A percentile compares a stretch with the other conserved stretches of the same genome.
phyloP scores from a whole-genome alignment of 2,329 filamentous ascomycete genomes.

The Phialophora chinensis region DNA sequence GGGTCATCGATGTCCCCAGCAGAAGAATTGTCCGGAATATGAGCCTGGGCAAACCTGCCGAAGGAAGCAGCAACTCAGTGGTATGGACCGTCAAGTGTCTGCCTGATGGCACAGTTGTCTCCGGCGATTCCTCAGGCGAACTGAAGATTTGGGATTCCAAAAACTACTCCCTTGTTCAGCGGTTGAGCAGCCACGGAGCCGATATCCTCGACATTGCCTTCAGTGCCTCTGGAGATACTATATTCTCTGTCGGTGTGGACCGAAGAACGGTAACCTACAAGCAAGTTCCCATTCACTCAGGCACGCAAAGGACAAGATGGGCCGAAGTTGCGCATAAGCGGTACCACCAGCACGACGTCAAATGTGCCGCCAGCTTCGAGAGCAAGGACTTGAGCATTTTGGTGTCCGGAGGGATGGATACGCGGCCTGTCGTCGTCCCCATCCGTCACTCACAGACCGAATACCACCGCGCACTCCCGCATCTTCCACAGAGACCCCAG shows the following conservation, averaged over 20 bases:
- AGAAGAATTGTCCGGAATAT: conserved; percentile 79
- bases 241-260: conserved; percentile 92
- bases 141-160: conserved; percentile 92
- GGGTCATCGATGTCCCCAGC: conserved; percentile 83
- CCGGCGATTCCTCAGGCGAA: conserved; percentile 92
- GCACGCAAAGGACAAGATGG: conserved; percentile 69
- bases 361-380: conserved; percentile 90
- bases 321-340: conserved; percentile 81
- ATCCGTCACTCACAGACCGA: conserved; percentile 68
- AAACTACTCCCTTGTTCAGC: conserved; percentile 85
- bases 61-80: conserved; percentile 79
- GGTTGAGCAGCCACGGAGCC: conserved; percentile 83
- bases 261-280: conserved; percentile 83
- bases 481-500: conserved; percentile 78
- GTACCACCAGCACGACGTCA: conserved; percentile 93
- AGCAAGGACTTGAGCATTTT: conserved; percentile 81
- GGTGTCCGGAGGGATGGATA: conserved; percentile 90
- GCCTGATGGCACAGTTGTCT: conserved; percentile 86
- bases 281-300: conserved; percentile 57
- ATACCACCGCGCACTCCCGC: conserved; percentile 80
- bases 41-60: conserved; percentile 81
- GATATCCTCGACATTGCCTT: conserved; percentile 88
- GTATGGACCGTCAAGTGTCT: conserved; percentile 94
- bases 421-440: conserved; percentile 80
- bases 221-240: conserved; percentile 77